These are phyloP conservation scores for Cladophialophora chaetospira DNA, from an alignment of 2,329 filamentous ascomycete genomes.

Conservation along the genomic window DNA sequence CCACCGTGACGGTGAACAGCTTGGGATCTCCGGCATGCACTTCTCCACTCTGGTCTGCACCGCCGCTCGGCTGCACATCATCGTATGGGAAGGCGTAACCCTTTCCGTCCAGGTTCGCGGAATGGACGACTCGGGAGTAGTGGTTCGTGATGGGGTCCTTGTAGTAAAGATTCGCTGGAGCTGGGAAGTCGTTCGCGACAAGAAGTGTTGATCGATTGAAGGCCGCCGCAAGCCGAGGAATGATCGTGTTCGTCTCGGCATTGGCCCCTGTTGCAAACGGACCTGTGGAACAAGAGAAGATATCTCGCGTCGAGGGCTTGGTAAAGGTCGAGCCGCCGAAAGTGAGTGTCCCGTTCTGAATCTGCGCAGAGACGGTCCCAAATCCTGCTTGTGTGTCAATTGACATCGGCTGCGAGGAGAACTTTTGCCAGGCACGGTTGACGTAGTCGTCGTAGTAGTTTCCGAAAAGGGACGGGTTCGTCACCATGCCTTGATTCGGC, in stretches of 20 bases:
- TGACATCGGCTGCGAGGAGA: slow-evolving; percentile 48
- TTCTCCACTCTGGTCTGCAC: slow-evolving; percentile 63
- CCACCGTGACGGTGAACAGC: slow-evolving; percentile 60
- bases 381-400: slow-evolving; percentile 67
- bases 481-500: slow-evolving; percentile 45
- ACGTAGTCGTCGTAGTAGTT: slow-evolving; percentile 57
- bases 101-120: slow-evolving; percentile 57
- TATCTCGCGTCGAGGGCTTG: slow-evolving; percentile 62
- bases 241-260: slow-evolving; percentile 61
- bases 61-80: slow-evolving; percentile 61
- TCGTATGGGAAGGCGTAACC: slow-evolving; percentile 75
- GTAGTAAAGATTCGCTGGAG: slow-evolving; percentile 60
- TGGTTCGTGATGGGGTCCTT: slow-evolving; percentile 61
- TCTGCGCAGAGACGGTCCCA: slow-evolving; percentile 57
- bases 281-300: slow-evolving; percentile 67
- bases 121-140: slow-evolving; percentile 67
- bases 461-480: slow-evolving; percentile 50
- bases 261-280: slow-evolving; percentile 55
- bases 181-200: slow-evolving; percentile 45
- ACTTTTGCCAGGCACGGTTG: slow-evolving; percentile 54
- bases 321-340: slow-evolving; percentile 54
- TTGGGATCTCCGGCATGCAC: slow-evolving; percentile 60
- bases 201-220: slow-evolving; percentile 74
- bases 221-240: slow-evolving; percentile 72
- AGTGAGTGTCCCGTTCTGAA: slow-evolving; percentile 44